Evolutionary conservation across 192 early-diverging fungal genomes (phyloP), one percentile per base, ranked within the genome.

Genomic region (Diversispora eburnea): DNA sequence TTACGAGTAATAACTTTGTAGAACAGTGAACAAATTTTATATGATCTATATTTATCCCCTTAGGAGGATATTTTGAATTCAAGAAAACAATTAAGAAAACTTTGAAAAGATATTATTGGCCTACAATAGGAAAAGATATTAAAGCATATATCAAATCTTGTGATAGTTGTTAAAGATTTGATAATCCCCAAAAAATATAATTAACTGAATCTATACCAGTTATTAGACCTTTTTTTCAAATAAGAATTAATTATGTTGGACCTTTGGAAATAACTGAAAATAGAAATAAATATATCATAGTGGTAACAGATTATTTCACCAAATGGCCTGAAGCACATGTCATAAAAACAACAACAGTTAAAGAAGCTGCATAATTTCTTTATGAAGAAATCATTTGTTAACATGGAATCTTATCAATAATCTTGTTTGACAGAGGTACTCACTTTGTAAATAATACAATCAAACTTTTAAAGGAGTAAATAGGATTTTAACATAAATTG

Each of bases 21-120:
- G 47, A 49, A 49, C 47, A 49, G 47, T 8, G 47, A 49, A 8
- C 5, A 49, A 49, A 17, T 72, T 3, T 43, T 74, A 12, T 55
- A 74, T 54, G 5, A 74, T 41, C 9, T n/a, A n/a, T n/a, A n/a
- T n/a, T n/a, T n/a, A n/a, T n/a, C n/a, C n/a, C n/a, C n/a, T n/a
- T n/a, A n/a, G n/a, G n/a, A n/a, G n/a, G 65, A 43, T 71, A 77
- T 51, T 52, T 77, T 39, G 71, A 62, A 8, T 62, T 70, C 33
- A 45, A 74, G 3, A 73, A 64, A 41, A 77, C 70, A 8, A 67
- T 68, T 25, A 56, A 47, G 17, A 48, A 47, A 3, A 48, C 67
- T 15, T 8, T 25, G 6, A 48, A 67, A 22, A 13, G 39, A 0
- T 62, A 56, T 20, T 77, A 64, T 41, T 77, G 77, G 77, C 66